Base-by-base conservation (phyloP, 495 filamentous ascomycete species). In the Penicillium egyptiacum region DNA sequence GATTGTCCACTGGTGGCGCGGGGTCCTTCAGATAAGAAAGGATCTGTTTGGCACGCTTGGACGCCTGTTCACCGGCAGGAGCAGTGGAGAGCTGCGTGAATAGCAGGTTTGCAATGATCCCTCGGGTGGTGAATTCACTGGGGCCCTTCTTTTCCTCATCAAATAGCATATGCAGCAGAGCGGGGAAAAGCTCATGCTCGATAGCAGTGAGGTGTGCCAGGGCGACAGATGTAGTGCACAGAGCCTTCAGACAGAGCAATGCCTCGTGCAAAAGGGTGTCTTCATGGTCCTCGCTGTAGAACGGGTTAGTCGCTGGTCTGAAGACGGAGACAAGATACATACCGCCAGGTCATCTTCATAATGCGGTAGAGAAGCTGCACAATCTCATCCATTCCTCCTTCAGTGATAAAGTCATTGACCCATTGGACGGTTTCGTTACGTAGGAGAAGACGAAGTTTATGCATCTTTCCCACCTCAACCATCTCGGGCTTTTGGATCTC, bases 91-190 rank as follows among this genome's bases (percentile, higher is more conserved):
- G 85, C 69, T 95, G 91, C 3, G 89, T 92, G 67, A 93, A 91
- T 3, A 98, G 69, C 10, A 98, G 79, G 23, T 84, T 90, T 39
- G 91, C 88, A 68, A 98, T 88, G 60, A 98, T 88, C 45, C 83
- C 83, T 35, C 94, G 85, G 23, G 94, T 98, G 7, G 89, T 92
- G 72, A 96, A 98, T 67, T 98, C 94, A 78, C 87, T 92, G 0
- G 94, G 94, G 0, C 94, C 94, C 70, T 98, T 98, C 75, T 90
- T 94, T 64, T 98, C 93, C 26, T 96, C 89, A 66, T 96, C 93
- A 63, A 97, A 98, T 31, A 98, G 76, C 85, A 97, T 91, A 53
- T 81, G 83, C 49, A 98, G 72, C 49, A 98, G 76, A 5, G 88
- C 88, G 16, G 94, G 93, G 70, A 98, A 98, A 5, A 98, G 79